A percentile compares a stretch with the other conserved stretches of the same genome.
These are phyloP conservation scores for Solanum ahanhuiri DNA, from an alignment of 257 asterid genomes.

Conservation along the genomic window DNA sequence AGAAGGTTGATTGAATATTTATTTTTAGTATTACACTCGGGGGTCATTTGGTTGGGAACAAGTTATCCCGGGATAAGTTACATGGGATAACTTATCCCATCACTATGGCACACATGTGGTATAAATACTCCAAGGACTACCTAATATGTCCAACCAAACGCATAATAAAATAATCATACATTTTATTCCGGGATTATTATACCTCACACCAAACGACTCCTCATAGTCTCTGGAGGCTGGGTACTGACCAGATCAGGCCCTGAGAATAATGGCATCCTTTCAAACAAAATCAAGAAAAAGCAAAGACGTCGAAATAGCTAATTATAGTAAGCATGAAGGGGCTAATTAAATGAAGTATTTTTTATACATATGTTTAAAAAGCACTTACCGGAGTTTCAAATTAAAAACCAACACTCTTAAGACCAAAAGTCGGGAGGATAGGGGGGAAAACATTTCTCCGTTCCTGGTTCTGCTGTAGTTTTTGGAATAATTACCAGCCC, in stretches of 20 bases:
- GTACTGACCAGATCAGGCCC: neutral
- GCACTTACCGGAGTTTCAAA: neutral
- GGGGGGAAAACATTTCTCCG: neutral
- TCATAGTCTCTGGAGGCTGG: neutral
- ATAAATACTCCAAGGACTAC: neutral
- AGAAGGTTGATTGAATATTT: neutral
- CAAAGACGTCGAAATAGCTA: neutral
- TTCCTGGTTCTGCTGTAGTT: neutral
- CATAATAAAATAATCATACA: neutral
- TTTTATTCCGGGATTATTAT: neutral
- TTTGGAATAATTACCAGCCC: neutral
- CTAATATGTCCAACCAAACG: neutral
- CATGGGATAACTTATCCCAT: neutral
- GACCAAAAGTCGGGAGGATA: neutral
- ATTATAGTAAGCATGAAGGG: neutral
- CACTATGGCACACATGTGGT: neutral
- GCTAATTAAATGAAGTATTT: neutral
- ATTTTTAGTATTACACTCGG: neutral
- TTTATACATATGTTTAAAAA: neutral
- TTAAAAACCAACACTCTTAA: neutral
- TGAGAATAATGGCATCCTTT: neutral
- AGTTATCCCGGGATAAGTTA: neutral
- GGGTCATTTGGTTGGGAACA: neutral
- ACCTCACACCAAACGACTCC: neutral
- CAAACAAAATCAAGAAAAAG: neutral